These are phyloP conservation scores for Amanita rubescens DNA, from an alignment of 768 basidiomycete genomes.

Conservation along the genomic window DNA sequence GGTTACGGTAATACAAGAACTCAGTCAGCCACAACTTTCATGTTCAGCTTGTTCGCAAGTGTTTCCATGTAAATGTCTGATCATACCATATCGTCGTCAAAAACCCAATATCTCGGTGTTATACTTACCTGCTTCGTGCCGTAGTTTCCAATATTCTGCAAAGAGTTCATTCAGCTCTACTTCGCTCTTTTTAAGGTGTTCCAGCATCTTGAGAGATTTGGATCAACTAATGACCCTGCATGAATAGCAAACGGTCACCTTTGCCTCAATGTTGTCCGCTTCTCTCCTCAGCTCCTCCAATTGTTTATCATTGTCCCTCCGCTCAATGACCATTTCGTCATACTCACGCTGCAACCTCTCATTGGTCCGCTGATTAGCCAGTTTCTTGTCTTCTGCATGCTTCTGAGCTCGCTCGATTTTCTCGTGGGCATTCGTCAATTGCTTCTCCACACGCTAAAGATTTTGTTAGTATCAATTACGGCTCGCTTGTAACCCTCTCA, in stretches of 20 bases:
- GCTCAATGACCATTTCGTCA: conserved; percentile 67
- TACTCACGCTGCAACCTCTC: conserved; percentile 74
- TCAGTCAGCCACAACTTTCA: conserved; percentile 31
- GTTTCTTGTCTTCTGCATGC: conserved; percentile 74
- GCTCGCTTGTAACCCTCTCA: conserved; percentile 15
- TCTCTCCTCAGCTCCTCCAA: conserved; percentile 70
- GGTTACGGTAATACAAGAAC: too few relatives aligned
- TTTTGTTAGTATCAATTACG: neutral
- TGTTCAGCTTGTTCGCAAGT: conserved; percentile 70
- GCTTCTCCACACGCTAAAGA: conserved; percentile 68
- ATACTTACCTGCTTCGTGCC: conserved; percentile 62
- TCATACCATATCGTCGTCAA: conserved; percentile 1
- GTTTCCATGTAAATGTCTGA: conserved; percentile 74
- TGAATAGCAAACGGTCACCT: conserved; percentile 32
- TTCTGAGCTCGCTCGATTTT: conserved; percentile 75
- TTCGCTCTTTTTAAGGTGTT: conserved; percentile 70
- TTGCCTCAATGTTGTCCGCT: conserved; percentile 58
- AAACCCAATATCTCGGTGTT: neutral
- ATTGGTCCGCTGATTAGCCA: conserved; percentile 65
- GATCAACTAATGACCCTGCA: neutral
- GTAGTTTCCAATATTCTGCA: conserved; percentile 74
- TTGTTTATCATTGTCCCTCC: conserved; percentile 72
- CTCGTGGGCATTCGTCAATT: conserved; percentile 73
- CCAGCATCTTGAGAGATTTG: conserved; percentile 50
- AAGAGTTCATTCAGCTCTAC: conserved; percentile 75